These are phyloP conservation scores for Neoboletus subvelutipes DNA, from an alignment of 768 basidiomycete species.

Conservation along the genomic window DNA sequence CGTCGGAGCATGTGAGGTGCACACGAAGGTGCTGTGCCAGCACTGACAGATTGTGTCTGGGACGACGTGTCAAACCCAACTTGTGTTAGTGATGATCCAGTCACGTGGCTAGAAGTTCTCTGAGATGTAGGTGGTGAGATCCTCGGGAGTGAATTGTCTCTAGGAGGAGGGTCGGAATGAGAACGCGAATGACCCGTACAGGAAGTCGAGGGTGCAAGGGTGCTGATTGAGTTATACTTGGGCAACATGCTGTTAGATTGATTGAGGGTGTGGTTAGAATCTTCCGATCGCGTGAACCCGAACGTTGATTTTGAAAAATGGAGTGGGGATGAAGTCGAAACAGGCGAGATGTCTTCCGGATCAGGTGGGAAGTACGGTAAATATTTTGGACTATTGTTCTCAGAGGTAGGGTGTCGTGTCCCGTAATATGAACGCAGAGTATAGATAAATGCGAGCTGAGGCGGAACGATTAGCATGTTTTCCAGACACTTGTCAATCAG, in stretches of 20 bases:
- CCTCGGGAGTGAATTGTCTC: conserved; percentile 9
- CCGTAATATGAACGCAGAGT: conserved; percentile 16
- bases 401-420: conserved; percentile 19
- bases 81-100: neutral
- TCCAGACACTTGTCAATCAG: neutral
- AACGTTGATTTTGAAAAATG: conserved; percentile 13
- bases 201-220: conserved; percentile 28
- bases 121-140: conserved; percentile 22
- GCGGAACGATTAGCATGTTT: conserved; percentile 6
- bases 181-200: conserved; percentile 25
- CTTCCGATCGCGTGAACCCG: conserved; percentile 17
- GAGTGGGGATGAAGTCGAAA: conserved; percentile 12
- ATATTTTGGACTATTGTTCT: conserved; percentile 9
- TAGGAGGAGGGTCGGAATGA: conserved; percentile 14
- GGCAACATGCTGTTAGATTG: conserved; percentile 25
- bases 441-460: conserved; percentile 26
- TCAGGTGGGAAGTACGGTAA: conserved; percentile 23
- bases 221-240: conserved; percentile 27
- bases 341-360: conserved; percentile 17
- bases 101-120: conserved; percentile 8
- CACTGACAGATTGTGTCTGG: conserved; percentile 14
- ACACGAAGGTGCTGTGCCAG: conserved; percentile 3
- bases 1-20: conserved; percentile 26
- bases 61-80: conserved; percentile 4
- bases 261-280: conserved; percentile 19